Evolutionary conservation across 352 stramenopile species (phyloP), one percentile per base, ranked within the genome.

Genomic region (Aphanomyces invadans): DNA sequence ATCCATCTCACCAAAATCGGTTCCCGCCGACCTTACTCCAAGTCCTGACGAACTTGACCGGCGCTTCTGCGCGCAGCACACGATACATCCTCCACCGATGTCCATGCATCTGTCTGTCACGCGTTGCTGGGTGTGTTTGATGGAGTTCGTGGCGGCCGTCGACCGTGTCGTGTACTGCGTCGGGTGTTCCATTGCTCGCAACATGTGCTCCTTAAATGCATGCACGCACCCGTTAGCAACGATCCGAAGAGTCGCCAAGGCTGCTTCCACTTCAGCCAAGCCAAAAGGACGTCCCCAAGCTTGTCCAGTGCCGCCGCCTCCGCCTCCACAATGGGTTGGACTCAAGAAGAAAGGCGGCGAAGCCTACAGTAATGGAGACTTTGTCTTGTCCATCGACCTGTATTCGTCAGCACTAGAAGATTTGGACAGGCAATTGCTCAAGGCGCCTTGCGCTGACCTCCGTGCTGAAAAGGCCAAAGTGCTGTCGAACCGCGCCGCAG

Each of bases 381-480:
- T 57, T n/a, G 17, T 32, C 17, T 5, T 3, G 21, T 42, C 60
- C 28, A 28, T 44, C 46, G 39, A 67, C 19, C 25, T 25, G n/a
- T 67, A 67, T 25, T 51, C 42, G 17, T 19, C 17, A 28, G 39
- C 60, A 21, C 49, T 83, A 60, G 75, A 83, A 29, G 63, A 72
- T 9, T 63, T 94, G 25, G 76, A 89, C 26, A 67, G 61, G 19
- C 36, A 80, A 21, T 31, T 87, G 7, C 29, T 67, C 11, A 62
- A 75, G 26, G 54, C 80, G 11, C 68, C 68, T 75, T 17, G 36
- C 21, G 21, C 63, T 2, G 71, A 75, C 1, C 11, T 88, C n/a
- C 67, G 74, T 69, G 80, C 81, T 3, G 83, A 95, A 64, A 92
- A 92, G 52, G 81, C 83, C 0, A 93, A 91, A 63, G 66, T 93